Conservation (phyloP, 2,329 filamentous ascomycete species). For the Harringtonia lauricola region DNA sequence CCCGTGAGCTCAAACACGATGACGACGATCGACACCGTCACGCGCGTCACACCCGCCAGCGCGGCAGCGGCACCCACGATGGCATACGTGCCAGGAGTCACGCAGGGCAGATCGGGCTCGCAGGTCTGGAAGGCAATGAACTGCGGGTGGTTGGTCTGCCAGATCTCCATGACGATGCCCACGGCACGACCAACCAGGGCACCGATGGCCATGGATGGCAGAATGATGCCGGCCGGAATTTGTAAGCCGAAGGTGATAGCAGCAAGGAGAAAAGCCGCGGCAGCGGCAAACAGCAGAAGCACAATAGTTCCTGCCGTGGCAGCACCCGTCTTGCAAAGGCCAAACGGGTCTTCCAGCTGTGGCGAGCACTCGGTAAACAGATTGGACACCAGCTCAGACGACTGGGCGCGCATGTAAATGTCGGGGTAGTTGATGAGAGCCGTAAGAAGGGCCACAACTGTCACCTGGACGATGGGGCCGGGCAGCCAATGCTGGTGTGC, state of each 20-base stretch:
- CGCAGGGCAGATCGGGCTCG: constrained; percentile 74
- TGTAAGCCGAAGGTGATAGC: constrained; percentile 87
- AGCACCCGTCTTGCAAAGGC: constrained; percentile 78
- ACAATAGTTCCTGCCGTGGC: constrained; percentile 75
- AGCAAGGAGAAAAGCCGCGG: constrained; percentile 76
- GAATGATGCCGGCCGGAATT: constrained; percentile 88
- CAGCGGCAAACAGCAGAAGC: constrained; percentile 68
- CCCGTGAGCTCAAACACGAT: constrained; percentile 99
- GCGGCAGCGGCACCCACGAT: constrained; percentile 92
- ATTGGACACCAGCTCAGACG: constrained; percentile 80
- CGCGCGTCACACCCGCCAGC: constrained; percentile 85
- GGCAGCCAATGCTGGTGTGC: constrained; percentile 47
- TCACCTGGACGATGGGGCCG: constrained; percentile 68
- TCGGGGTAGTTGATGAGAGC: constrained; percentile 92
- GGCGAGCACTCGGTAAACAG: constrained; percentile 86
- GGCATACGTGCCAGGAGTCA: constrained; percentile 91
- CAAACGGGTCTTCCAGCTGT: constrained; percentile 74
- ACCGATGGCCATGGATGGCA: constrained; percentile 93
- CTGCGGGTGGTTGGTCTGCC: constrained; percentile 67
- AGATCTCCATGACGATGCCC: constrained; percentile 80
- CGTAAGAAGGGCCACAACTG: constrained; percentile 67
- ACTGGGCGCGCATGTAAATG: constrained; percentile 88
- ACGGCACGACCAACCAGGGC: constrained; percentile 82
- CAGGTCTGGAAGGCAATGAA: constrained; percentile 72
- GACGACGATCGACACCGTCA: constrained; percentile 97